Percentiles rank a stretch among this genome's conserved stretches.
Conservation (phyloP, 2,329 filamentous ascomycete species). For the Gliomastix tumulicola region DNA sequence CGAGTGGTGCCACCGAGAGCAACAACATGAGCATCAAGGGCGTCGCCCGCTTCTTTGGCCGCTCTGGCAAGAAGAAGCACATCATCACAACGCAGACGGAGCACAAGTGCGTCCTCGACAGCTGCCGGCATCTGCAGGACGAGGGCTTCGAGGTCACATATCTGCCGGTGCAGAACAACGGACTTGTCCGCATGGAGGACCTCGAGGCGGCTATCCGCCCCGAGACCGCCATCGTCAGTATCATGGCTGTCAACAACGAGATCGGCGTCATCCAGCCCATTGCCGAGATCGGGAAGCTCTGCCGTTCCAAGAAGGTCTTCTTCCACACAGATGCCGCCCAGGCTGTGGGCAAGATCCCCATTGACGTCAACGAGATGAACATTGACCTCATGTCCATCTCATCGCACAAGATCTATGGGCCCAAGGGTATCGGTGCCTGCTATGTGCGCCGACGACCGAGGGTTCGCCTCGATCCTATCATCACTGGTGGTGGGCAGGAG, state of each 20-base stretch:
- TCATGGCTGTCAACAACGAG: constrained; percentile 99
- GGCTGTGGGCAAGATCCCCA: constrained; percentile 95
- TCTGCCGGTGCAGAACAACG: constrained; percentile 79
- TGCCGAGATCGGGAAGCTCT: constrained; percentile 87
- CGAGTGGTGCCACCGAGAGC: constrained; percentile 93
- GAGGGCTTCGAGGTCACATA: constrained; percentile 98
- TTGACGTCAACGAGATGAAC: constrained; percentile 97
- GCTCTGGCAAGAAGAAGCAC: constrained; percentile 93
- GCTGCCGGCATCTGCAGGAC: constrained; percentile 92
- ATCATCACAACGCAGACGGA: constrained; percentile 97
- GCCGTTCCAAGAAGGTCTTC: constrained; percentile 86
- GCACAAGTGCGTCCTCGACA: constrained; percentile 98
- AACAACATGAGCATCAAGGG: constrained; percentile 99
- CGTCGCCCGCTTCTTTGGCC: constrained; percentile 90
- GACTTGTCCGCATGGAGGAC: constrained; percentile 76
- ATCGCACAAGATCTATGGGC: constrained; percentile 96
- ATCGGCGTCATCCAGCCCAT: constrained; percentile 98
- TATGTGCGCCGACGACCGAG: constrained; percentile 88
- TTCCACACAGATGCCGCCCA: constrained; percentile 97
- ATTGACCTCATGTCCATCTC: constrained; percentile 99
- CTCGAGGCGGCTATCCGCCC: constrained; percentile 85
- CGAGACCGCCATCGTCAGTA: constrained; percentile 86
- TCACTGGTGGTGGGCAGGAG: constrained; percentile 94
- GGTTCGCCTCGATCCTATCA: constrained; percentile 91
- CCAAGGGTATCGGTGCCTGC: constrained; percentile 94